Evolutionary conservation across 83 land plant species (phyloP).

Genomic region (Thuja plicata): DNA sequence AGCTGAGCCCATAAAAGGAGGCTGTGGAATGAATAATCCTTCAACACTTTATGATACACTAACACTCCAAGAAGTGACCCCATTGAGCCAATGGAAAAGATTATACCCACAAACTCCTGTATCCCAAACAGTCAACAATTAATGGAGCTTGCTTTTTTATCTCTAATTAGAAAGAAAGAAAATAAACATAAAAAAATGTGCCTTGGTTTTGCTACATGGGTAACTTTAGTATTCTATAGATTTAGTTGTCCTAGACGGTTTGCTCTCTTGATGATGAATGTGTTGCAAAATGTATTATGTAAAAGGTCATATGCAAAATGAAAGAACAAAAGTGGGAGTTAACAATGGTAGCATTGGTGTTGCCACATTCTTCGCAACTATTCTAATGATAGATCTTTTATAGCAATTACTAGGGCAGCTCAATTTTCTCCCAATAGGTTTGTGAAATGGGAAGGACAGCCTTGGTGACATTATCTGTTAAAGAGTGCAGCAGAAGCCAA

Average conservation of each 20-base stretch:
- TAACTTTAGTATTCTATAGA: not conserved
- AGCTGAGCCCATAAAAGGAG: slow-evolving; percentile 59
- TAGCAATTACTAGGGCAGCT: not conserved
- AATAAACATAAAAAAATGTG: not conserved
- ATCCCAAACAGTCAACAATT: not conserved
- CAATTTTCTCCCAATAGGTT: not conserved
- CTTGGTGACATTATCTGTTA: not conserved
- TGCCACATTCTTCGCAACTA: not conserved
- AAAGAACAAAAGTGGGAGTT: too few species aligned
- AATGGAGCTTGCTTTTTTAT: not conserved
- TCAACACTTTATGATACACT: slow-evolving; percentile 56
- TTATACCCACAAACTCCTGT: slow-evolving; percentile 69
- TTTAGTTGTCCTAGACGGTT: not conserved
- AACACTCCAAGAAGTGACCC: slow-evolving; percentile 60
- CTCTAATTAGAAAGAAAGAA: not conserved
- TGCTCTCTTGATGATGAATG: not conserved
- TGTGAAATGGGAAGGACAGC: not conserved
- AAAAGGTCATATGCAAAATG: too few species aligned
- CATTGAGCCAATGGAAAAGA: slow-evolving; percentile 61
- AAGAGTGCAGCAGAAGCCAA: not conserved
- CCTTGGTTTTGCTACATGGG: not conserved
- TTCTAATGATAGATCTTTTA: not conserved
- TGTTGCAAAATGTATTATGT: too few species aligned
- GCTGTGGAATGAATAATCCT: slow-evolving; percentile 47
- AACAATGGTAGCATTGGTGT: not conserved